Conservation (phyloP, 2,329 filamentous ascomycete genomes). For the Claviceps cyperi region DNA sequence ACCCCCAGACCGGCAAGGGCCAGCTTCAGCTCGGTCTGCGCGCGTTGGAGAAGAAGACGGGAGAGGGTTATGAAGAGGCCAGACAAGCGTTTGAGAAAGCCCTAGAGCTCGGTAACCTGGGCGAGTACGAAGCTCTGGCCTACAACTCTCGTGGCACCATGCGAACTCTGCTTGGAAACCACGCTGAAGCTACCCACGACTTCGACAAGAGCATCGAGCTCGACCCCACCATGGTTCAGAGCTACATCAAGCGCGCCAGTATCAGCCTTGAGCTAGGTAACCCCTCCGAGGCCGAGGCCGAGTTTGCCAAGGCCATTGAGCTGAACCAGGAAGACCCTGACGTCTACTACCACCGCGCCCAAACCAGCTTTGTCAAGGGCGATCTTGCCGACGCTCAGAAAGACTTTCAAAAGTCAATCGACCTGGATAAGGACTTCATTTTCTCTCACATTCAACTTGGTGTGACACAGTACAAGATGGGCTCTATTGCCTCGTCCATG, state of each 20-base stretch:
- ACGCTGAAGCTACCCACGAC: constrained; percentile 66
- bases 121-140: constrained; percentile 72
- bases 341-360: constrained; percentile 97
- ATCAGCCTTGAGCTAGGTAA: constrained; percentile 91
- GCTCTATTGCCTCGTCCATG: constrained; percentile 93
- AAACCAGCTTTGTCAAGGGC: constrained; percentile 93
- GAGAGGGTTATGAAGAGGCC: constrained; percentile 83
- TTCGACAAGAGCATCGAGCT: constrained; percentile 88
- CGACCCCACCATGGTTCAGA: constrained; percentile 78
- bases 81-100: constrained; percentile 77
- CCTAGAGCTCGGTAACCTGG: constrained; percentile 66
- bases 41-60: constrained; percentile 72
- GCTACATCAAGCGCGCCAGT: constrained; percentile 96
- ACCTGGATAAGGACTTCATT: constrained; percentile 90
- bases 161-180: constrained; percentile 81
- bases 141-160: constrained; percentile 97
- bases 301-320: constrained; percentile 73
- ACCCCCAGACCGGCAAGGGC: constrained; percentile 66
- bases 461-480: constrained; percentile 99
- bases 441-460: constrained; percentile 99
- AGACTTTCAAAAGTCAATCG: constrained; percentile 98
- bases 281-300: constrained; percentile 70
- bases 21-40: constrained; percentile 73
- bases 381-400: constrained; percentile 89
- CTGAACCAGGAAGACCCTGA: constrained; percentile 85